Evolutionary conservation across 352 stramenopile species (phyloP), one percentile per base, ranked within the genome.

Genomic region (Globisporangium middletonii): DNA sequence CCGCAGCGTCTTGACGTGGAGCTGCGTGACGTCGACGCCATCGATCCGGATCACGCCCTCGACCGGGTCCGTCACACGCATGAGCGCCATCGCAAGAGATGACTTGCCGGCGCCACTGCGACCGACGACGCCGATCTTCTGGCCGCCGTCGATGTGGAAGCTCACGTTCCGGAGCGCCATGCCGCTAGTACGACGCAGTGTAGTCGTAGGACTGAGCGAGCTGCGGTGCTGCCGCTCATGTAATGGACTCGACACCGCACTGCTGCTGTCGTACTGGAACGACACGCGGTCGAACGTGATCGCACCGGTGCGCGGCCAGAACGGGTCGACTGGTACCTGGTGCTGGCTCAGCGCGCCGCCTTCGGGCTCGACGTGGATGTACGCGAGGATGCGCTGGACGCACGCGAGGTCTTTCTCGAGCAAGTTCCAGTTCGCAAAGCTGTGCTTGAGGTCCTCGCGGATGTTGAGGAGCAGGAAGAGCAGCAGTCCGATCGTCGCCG

Each of bases 11-110:
- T 64, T 67, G 19, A 86, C 52, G 3, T 58, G 64, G 19, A 86
- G 42, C 15, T 59, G 23, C 13, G 69, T 72, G 49, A 88, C 83
- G 67, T 98, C 85, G 6, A 96, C 70, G 0, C 79, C 89, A 71
- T 98, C 94, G 38, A 98, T 90, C 9, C 81, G 41, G 67, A 98
- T 92, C 8, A 72, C 73, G 0, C 92, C 92, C 47, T 52, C 56
- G 42, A 65, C 49, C 6, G 70, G 37, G 9, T 66, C 38, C 6
- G 75, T 64, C 16, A 88, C 72, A 16, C 78, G 68, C 46, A 88
- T 81, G 19, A 88, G 48, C 19, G 74, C 76, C 65, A 79, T 80
- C 42, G 77, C 71, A 16, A 88, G 48, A 38, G 73, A 82, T 30
- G 68, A 86, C 55, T 88, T 88, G 7, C 78, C 78, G 0, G 76